Percentiles rank a stretch among this genome's conserved stretches.
Evolutionary conservation across 2,329 filamentous ascomycete genomes (phyloP).

Genomic region (Fonsecaea monophora): DNA sequence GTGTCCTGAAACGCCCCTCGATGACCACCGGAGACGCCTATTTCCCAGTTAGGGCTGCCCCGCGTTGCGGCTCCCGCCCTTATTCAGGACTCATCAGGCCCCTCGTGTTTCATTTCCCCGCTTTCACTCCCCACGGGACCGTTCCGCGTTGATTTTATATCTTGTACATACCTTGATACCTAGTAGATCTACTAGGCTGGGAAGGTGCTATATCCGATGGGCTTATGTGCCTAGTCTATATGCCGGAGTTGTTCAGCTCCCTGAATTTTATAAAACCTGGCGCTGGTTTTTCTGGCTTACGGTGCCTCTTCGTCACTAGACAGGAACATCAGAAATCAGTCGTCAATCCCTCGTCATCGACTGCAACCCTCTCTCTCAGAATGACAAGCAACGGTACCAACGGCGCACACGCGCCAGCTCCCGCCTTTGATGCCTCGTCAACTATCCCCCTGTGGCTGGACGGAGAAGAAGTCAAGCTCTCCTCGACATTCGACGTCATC

Average conservation of each 20-base stretch:
- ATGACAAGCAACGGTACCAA: conserved; percentile 33
- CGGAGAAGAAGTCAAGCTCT: conserved; percentile 51
- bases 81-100: not conserved
- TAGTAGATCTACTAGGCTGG: not conserved
- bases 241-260: conserved; percentile 6
- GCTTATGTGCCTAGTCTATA: conserved; percentile 9
- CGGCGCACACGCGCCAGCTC: conserved; percentile 21
- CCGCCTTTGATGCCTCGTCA: conserved; percentile 39
- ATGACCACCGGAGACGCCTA: not conserved
- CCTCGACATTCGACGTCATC: conserved; percentile 57
- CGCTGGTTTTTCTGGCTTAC: not conserved
- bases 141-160: not conserved
- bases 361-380: not conserved
- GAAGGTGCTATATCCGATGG: conserved; percentile 16
- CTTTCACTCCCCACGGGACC: not conserved
- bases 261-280: not conserved
- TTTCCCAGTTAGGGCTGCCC: not conserved
- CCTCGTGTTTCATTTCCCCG: not conserved
- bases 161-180: no score
- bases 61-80: not conserved
- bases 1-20: not conserved
- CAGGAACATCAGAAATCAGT: conserved; percentile 22
- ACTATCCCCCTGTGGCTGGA: conserved; percentile 53
- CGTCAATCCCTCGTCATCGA: not conserved
- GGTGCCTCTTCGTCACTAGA: not conserved